Conservation (phyloP, 345 rosid species). For the Erysimum cheiranthoides region DNA sequence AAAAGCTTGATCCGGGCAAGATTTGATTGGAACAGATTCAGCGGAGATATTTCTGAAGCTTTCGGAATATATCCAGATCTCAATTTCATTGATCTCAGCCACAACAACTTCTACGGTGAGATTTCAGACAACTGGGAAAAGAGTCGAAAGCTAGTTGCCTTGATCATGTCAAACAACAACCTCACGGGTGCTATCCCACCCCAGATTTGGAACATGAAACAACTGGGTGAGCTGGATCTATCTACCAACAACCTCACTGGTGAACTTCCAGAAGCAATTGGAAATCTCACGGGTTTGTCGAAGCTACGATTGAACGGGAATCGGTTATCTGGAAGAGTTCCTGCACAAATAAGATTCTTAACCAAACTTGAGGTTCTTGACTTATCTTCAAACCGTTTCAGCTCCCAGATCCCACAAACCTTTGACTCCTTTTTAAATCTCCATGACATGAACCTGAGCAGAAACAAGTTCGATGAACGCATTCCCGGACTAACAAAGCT, state of each 20-base stretch:
- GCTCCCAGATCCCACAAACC: conserved; percentile 14
- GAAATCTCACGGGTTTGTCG: background rate
- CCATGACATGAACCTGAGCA: conserved; percentile 33
- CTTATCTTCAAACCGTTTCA: conserved; percentile 43
- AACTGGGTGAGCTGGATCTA: conserved; percentile 25
- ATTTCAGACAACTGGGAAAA: conserved; percentile 45
- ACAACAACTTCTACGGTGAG: conserved; percentile 46
- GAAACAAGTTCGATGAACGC: conserved; percentile 26
- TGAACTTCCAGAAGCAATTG: conserved; percentile 29
- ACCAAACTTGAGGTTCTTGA: conserved; percentile 28
- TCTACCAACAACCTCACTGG: conserved; percentile 39
- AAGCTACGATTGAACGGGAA: conserved; percentile 14
- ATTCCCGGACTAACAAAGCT: conserved; percentile 42
- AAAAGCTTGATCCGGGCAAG: conserved; percentile 45
- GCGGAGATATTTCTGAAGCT: conserved; percentile 45
- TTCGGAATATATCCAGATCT: conserved; percentile 47
- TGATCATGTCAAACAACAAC: conserved; percentile 38
- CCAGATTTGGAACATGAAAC: conserved; percentile 36
- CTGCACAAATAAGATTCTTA: conserved; percentile 28
- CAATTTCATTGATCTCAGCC: conserved; percentile 41
- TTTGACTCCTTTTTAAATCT: background rate
- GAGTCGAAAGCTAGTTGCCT: conserved; percentile 31
- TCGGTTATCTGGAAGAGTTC: conserved; percentile 36
- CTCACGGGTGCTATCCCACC: conserved; percentile 43
- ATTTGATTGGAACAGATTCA: conserved; percentile 34